phyloP scores from a whole-genome alignment of 2,329 filamentous ascomycete genomes.

The Pseudogymnoascus sp. region DNA sequence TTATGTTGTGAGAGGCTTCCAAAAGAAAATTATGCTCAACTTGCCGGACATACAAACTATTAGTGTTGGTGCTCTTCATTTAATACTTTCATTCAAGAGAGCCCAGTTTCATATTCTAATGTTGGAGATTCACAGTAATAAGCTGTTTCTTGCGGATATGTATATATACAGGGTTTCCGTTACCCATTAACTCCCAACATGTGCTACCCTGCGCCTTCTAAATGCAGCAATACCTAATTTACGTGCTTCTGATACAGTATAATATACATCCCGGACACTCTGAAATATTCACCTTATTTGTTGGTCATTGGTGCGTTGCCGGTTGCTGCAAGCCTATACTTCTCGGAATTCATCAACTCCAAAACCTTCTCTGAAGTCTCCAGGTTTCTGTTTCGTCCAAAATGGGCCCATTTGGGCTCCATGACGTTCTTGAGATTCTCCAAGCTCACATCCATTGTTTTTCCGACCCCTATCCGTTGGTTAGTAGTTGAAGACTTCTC shows the following conservation, averaged over 20 bases:
- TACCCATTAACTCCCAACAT: conserved; percentile 7
- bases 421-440: conserved; percentile 38
- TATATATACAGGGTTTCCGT: conserved; percentile 10
- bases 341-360: conserved; percentile 48
- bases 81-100: neutral
- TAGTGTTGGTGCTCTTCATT: neutral
- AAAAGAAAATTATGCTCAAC: neutral
- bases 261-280: neutral
- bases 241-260: conserved; percentile 9
- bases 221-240: conserved; percentile 8
- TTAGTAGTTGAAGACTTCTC: conserved; percentile 7
- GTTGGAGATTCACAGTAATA: neutral
- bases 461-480: conserved; percentile 38
- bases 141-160: conserved; percentile 5
- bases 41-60: neutral
- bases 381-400: conserved; percentile 45
- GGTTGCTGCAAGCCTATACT: conserved; percentile 31
- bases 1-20: neutral
- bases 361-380: conserved; percentile 49
- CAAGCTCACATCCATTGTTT: conserved; percentile 44
- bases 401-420: conserved; percentile 46
- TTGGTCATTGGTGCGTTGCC: conserved; percentile 23
- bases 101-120: neutral
- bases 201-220: conserved; percentile 9
- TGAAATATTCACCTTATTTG: neutral